These are phyloP conservation scores for Scenedesmus sp. DNA, from an alignment of 163 green algal genomes.

Conservation along the genomic window DNA sequence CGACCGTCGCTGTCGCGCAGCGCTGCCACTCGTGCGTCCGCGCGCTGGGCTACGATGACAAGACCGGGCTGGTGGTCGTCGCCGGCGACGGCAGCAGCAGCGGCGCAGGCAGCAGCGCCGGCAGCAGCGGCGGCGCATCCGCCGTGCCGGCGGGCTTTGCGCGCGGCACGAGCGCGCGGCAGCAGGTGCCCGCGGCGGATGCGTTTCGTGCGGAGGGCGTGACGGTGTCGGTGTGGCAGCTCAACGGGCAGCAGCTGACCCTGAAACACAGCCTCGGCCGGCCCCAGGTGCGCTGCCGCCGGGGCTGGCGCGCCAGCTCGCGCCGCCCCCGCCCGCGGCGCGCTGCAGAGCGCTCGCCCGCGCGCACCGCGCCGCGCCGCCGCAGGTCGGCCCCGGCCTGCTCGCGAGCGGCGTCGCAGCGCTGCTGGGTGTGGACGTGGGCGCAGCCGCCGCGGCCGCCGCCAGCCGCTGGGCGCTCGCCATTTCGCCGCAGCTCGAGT, in stretches of 20 bases:
- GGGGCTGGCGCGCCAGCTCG: not conserved
- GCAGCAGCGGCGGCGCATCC: not conserved
- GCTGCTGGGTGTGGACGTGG: conserved; percentile 31
- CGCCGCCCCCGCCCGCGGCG: not conserved
- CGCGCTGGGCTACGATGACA: conserved; percentile 27
- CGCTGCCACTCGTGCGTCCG: conserved; percentile 24
- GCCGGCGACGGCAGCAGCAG: conserved; percentile 29
- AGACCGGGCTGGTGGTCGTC: conserved; percentile 17
- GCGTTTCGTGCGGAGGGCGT: conserved; percentile 28
- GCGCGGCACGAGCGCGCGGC: no score
- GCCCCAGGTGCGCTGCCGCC: conserved; percentile 13
- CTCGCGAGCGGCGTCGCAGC: not conserved
- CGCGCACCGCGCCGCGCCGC: no score
- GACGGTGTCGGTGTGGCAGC: conserved; percentile 32
- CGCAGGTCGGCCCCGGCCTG: not conserved
- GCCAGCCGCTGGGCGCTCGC: conserved; percentile 17
- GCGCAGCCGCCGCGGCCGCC: conserved; percentile 13
- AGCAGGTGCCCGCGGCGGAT: conserved; percentile 1
- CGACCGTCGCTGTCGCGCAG: no score
- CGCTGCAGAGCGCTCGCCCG: no score
- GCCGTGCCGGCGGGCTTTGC: no score
- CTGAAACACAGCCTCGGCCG: conserved; percentile 20
- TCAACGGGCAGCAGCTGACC: conserved; percentile 18
- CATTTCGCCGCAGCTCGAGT: conserved; percentile 39
- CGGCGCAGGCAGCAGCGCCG: conserved; percentile 10